Conservation (phyloP, 2,329 filamentous ascomycete genomes). For the Dryadomyces quercus-mongolicae region DNA sequence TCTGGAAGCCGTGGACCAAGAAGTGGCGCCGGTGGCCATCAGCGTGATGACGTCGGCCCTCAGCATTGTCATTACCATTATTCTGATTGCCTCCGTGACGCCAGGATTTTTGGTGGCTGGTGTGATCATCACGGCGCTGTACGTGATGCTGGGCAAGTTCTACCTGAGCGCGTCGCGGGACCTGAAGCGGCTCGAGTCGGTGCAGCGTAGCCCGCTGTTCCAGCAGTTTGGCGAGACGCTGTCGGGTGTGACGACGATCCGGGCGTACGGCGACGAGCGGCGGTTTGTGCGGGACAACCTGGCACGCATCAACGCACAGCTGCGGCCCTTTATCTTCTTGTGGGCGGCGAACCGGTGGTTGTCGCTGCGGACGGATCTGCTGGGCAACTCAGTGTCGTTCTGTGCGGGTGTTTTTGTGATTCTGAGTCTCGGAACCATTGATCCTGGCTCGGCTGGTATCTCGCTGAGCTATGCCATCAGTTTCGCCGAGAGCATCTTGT, state of each 20-base stretch:
- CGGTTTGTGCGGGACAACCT: slow-evolving; percentile 92
- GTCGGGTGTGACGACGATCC: slow-evolving; percentile 88
- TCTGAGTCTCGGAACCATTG: slow-evolving; percentile 66
- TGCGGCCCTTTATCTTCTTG: slow-evolving; percentile 86
- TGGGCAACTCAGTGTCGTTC: slow-evolving; percentile 86
- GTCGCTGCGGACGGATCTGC: slow-evolving; percentile 77
- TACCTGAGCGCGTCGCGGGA: slow-evolving; percentile 92
- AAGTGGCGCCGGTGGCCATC: slow-evolving; percentile 86
- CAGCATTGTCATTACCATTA: slow-evolving; percentile 69
- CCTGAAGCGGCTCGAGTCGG: slow-evolving; percentile 85
- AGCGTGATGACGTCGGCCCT: slow-evolving; percentile 53
- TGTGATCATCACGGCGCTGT: slow-evolving; percentile 71
- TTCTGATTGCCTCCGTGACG: slow-evolving; percentile 78
- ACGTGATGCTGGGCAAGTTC: slow-evolving; percentile 71
- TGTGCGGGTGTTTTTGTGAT: slow-evolving; percentile 89
- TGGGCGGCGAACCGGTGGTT: slow-evolving; percentile 98
- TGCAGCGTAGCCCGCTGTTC: slow-evolving; percentile 88
- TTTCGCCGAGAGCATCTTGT: slow-evolving; percentile 93
- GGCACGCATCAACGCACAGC: slow-evolving; percentile 75
- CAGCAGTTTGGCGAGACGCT: slow-evolving; percentile 97
- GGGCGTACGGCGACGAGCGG: slow-evolving; percentile 87
- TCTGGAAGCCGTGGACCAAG: slow-evolving; percentile 87
- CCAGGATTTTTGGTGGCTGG: slow-evolving; percentile 83
- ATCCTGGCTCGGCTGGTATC: slow-evolving; percentile 84
- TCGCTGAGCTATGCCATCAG: slow-evolving; percentile 93